phyloP scores from a whole-genome alignment of 2,329 filamentous ascomycete species.

The Monosporascus sp. region DNA sequence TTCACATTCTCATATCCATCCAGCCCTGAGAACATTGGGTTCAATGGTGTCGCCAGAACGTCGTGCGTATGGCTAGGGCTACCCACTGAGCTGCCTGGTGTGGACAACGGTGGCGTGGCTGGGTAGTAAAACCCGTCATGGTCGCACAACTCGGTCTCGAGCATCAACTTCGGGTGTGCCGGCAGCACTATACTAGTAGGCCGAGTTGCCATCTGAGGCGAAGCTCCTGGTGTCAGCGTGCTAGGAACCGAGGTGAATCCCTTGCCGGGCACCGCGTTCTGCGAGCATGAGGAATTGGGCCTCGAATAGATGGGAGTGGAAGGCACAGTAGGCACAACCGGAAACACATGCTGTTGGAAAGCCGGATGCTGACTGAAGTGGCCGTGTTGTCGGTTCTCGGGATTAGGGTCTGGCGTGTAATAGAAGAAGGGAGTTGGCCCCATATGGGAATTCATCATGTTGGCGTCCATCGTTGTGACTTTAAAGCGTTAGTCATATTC shows the following conservation, averaged over 20 bases:
- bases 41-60: constrained; percentile 74
- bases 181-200: constrained; percentile 53
- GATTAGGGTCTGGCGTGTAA: constrained; percentile 72
- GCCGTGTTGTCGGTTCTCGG: constrained; percentile 67
- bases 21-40: constrained; percentile 69
- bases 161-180: constrained; percentile 43
- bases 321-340: constrained; percentile 51
- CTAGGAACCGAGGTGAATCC: constrained; percentile 53
- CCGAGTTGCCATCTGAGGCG: constrained; percentile 71
- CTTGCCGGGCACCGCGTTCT: constrained; percentile 43
- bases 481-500: constrained; percentile 15
- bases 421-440: constrained; percentile 78
- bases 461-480: constrained; percentile 57
- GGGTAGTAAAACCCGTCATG: constrained; percentile 66
- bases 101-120: constrained; percentile 80
- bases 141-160: constrained; percentile 70
- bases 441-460: constrained; percentile 53
- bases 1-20: constrained; percentile 64
- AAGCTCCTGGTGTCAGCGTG: constrained; percentile 69
- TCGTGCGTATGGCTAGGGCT: constrained; percentile 72
- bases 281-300: constrained; percentile 61
- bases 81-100: constrained; percentile 76
- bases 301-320: constrained; percentile 60
- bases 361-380: constrained; percentile 65
- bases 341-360: constrained; percentile 50